These are phyloP conservation scores for Coemansia sp. DNA, from an alignment of 192 early-diverging fungal species.

Conservation along the genomic window DNA sequence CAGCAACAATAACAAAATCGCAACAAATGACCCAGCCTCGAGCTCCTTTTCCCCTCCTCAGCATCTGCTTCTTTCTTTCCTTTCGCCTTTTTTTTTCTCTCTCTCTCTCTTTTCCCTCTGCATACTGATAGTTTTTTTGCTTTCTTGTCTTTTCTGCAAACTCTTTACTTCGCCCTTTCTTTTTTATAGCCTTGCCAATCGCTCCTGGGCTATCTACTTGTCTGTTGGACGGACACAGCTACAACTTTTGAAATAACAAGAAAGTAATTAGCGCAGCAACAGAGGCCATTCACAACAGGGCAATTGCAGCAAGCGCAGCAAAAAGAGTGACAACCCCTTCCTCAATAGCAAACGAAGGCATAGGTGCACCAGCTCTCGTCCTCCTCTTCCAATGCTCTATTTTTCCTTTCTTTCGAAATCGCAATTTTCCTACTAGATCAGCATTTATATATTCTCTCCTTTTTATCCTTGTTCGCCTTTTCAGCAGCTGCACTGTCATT, in stretches of 20 bases:
- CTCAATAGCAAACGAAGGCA: not conserved
- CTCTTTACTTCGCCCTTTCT: conserved; percentile 1
- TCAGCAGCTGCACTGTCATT: conserved; percentile 3
- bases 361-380: not conserved
- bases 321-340: not conserved
- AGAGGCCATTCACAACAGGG: not conserved
- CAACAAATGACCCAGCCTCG: not conserved
- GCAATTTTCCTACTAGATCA: conserved; percentile 5
- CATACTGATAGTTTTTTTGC: not conserved
- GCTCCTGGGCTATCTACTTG: conserved; percentile 9
- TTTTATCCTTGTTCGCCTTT: conserved; percentile 1
- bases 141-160: conserved; percentile 3
- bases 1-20: not conserved
- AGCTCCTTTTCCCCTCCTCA: not conserved
- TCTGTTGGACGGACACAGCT: conserved; percentile 3
- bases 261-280: not conserved
- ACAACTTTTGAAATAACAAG: not conserved
- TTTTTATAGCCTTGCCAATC: conserved; percentile 1
- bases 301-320: not conserved
- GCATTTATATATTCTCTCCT: conserved; percentile 3
- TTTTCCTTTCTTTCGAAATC: conserved; percentile 1
- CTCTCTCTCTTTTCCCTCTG: not conserved
- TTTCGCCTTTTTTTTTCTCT: not conserved
- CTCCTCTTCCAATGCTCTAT: conserved; percentile 1
- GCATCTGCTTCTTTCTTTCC: not conserved